Conservation (phyloP, 768 basidiomycete genomes). For the Lentinula raphanica region DNA sequence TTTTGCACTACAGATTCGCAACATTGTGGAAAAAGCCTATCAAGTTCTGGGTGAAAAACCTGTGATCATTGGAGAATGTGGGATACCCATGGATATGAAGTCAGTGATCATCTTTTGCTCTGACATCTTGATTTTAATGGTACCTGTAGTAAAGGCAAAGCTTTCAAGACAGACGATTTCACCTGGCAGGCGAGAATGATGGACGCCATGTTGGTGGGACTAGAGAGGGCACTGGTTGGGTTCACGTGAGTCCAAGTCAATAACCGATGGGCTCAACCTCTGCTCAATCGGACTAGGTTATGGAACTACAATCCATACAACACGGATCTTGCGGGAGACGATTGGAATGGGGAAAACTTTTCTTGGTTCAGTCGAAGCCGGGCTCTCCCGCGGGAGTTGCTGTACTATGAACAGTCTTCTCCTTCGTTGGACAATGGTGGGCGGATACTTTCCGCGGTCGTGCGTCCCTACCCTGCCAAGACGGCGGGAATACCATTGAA, state of each 20-base stretch:
- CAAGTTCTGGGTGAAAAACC: conserved; percentile 74
- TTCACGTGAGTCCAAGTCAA: conserved; percentile 76
- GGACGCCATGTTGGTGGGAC: conserved; percentile 83
- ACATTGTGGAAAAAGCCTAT: conserved; percentile 67
- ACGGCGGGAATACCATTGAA: conserved; percentile 77
- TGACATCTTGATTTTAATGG: background rate
- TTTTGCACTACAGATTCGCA: conserved; percentile 75
- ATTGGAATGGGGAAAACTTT: conserved; percentile 97
- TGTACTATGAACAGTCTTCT: conserved; percentile 55
- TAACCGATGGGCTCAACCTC: background rate
- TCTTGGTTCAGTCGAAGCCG: conserved; percentile 80
- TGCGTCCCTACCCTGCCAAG: conserved; percentile 89
- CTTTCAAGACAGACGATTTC: conserved; percentile 70
- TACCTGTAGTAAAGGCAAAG: conserved; percentile 55
- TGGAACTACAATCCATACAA: conserved; percentile 96
- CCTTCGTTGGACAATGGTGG: conserved; percentile 79
- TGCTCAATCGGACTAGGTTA: conserved; percentile 40
- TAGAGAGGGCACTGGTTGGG: conserved; percentile 72
- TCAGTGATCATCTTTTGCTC: conserved; percentile 29
- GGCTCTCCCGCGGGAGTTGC: conserved; percentile 48
- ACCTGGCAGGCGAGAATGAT: conserved; percentile 87
- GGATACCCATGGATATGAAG: conserved; percentile 98
- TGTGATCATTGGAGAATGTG: conserved; percentile 87
- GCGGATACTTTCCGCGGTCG: conserved; percentile 70
- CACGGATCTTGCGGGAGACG: conserved; percentile 70